Evolutionary conservation across 129 eudicot species (phyloP), one percentile per base, ranked within the genome.

Genomic region (Lactuca saligna): DNA sequence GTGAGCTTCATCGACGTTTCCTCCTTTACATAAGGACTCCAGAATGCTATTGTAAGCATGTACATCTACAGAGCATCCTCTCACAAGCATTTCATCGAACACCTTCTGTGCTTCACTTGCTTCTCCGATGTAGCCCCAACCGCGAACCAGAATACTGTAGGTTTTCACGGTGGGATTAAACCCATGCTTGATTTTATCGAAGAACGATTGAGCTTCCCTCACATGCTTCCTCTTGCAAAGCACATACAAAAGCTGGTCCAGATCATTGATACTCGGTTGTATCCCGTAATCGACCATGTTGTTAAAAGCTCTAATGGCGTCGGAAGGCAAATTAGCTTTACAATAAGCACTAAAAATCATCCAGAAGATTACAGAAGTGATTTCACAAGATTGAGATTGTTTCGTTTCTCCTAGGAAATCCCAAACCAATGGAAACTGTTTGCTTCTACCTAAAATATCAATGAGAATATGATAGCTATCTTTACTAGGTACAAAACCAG

Each of bases 351-450:
- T 77, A 57, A 94, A 94, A 54, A 89, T 68, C 14, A 74, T 49
- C 96, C 88, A 85, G 75, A 89, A 94, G 20, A 87, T 49, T 12
- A 74, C 82, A 1, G 68, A 32, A 25, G 37, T 70, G 46, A 89
- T 70, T 17, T 78, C 82, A 17, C 76, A 79, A 5, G 74, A 63
- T 34, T 70, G 71, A 5, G 66, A 61, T 6, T 68, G 54, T 74
- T 73, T 87, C 73, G 85, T 61, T 75, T 87, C 93, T 10, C 53
- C n/a, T 11, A 94, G 82, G 32, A 94, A 82, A 69, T 89, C 99
- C 99, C 99, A 94, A 46, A 94, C 57, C 16, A 89, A 69, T 0
- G 97, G 94, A 73, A 94, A 94, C 46, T 94, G 95, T 61, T 88
- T 87, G 63, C 91, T 87, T 63, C 83, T 70, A 3, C 99, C 96